These are phyloP conservation scores for Capsicum pubescens DNA, from an alignment of 257 asterid genomes.

Conservation along the genomic window DNA sequence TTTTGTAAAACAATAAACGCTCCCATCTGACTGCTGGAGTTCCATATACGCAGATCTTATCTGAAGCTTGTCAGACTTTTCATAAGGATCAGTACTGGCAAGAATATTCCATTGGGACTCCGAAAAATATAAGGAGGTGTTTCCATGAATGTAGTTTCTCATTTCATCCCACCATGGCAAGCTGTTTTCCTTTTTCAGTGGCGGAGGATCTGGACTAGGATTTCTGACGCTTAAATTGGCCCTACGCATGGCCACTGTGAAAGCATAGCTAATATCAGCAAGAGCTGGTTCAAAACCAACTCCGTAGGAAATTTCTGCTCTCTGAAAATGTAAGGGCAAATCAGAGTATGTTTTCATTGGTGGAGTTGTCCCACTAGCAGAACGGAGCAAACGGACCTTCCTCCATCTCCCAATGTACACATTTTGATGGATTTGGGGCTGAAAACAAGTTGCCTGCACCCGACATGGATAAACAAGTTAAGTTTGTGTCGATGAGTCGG, in stretches of 20 bases:
- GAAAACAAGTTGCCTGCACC: constrained; percentile 97
- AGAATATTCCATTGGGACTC: constrained; percentile 88
- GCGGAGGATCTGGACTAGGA: constrained; percentile 82
- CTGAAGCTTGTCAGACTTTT: constrained; percentile 75
- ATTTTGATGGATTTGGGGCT: constrained; percentile 89
- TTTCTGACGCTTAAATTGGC: constrained; percentile 93
- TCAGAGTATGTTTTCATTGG: constrained; percentile 94
- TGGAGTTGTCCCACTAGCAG: constrained; percentile 98
- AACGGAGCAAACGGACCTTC: constrained; percentile 86
- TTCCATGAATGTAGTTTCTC: constrained; percentile 98
- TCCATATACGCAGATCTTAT: constrained; percentile 75
- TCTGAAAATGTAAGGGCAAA: constrained; percentile 92
- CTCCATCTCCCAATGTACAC: constrained; percentile 96
- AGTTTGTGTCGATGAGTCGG: constrained; percentile 23
- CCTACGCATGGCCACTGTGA: constrained; percentile 97
- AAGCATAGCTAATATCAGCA: constrained; percentile 91
- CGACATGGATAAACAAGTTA: constrained; percentile 27
- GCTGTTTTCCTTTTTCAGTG: constrained; percentile 94
- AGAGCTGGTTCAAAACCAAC: constrained; percentile 90
- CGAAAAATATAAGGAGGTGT: constrained; percentile 70
- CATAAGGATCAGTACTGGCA: constrained; percentile 97
- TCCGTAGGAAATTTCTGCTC: constrained; percentile 91
- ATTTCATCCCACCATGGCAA: constrained; percentile 99
- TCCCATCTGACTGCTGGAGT: constrained; percentile 93
- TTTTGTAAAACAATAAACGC: constrained; percentile 70